Evolutionary conservation across 768 basidiomycete species (phyloP).

Genomic region (Pleurotus djamor): DNA sequence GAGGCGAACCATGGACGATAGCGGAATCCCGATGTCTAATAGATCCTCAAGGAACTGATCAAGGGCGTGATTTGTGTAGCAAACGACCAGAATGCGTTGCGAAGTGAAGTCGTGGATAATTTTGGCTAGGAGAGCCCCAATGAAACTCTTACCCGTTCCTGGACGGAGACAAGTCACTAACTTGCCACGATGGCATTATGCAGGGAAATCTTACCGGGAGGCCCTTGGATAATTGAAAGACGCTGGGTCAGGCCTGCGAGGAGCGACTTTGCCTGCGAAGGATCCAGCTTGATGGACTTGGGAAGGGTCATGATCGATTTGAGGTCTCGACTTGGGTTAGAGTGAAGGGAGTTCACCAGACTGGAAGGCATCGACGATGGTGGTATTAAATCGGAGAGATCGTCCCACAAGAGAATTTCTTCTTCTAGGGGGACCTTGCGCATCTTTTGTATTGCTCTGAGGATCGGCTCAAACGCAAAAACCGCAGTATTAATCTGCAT

Average conservation of each 20-base stretch:
- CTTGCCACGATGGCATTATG: too few relatives aligned
- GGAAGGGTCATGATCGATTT: slow-evolving; percentile 29
- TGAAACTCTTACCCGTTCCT: slow-evolving; percentile 79
- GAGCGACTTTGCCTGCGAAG: slow-evolving; percentile 45
- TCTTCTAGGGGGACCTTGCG: slow-evolving; percentile 40
- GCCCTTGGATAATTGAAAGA: slow-evolving; percentile 67
- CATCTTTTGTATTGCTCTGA: slow-evolving; percentile 52
- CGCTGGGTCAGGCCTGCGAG: slow-evolving; percentile 52
- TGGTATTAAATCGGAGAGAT: slow-evolving; percentile 13
- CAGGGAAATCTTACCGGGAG: slow-evolving; percentile 70
- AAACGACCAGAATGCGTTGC: slow-evolving; percentile 62
- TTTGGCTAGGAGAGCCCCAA: slow-evolving; percentile 67
- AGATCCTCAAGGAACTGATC: slow-evolving; percentile 70
- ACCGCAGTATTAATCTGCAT: slow-evolving; percentile 60
- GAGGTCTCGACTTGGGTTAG: slow-evolving; percentile 37
- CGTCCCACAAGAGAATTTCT: slow-evolving; percentile 56
- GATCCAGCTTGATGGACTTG: slow-evolving; percentile 46
- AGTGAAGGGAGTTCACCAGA: slow-evolving; percentile 22
- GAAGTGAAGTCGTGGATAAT: slow-evolving; percentile 45
- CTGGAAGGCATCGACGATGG: slow-evolving; percentile 6
- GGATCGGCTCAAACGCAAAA: slow-evolving; percentile 62
- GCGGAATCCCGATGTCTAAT: slow-evolving; percentile 55
- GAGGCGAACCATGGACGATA: slow-evolving; percentile 48
- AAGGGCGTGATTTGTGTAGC: slow-evolving; percentile 74
- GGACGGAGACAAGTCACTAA: too few relatives aligned